Conservation (phyloP, 371 early-diverging fungal species). For the Paramicrosporidium saccamoebae region DNA sequence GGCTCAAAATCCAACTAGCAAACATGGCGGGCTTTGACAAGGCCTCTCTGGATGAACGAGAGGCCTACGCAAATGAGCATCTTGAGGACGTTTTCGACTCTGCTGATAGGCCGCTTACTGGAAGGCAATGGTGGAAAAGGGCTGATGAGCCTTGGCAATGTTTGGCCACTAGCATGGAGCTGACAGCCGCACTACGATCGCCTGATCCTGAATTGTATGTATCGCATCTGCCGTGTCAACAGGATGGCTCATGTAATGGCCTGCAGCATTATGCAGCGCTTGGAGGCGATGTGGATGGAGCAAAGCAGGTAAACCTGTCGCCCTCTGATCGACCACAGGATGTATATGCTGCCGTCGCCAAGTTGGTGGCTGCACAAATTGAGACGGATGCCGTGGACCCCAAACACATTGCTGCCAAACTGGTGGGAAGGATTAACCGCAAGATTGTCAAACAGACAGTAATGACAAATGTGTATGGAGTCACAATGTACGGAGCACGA, state of each 20-base stretch:
- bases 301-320: conserved; percentile 56
- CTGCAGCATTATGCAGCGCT: conserved; percentile 94
- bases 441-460: conserved; percentile 94
- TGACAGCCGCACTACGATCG: conserved; percentile 32
- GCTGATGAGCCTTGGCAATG: conserved; percentile 83
- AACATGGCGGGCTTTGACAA: conserved; percentile 74
- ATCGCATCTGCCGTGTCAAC: conserved; percentile 62
- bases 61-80: conserved; percentile 27
- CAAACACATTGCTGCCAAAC: conserved; percentile 12
- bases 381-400: conserved; percentile 20
- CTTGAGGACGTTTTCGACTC: conserved; percentile 41
- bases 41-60: conserved; percentile 52
- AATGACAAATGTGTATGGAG: conserved; percentile 96
- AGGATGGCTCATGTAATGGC: conserved; percentile 94
- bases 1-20: conserved; percentile 89
- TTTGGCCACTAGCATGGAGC: conserved; percentile 58
- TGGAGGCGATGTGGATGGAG: conserved; percentile 73
- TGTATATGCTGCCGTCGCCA: conserved; percentile 67
- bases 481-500: conserved; percentile 75
- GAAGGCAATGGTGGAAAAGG: conserved; percentile 59
- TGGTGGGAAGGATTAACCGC: conserved; percentile 35
- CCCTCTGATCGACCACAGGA: conserved; percentile 63
- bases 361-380: conserved; percentile 25
- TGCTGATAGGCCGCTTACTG: conserved; percentile 35
- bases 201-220: conserved; percentile 28